Evolutionary conservation across 2,329 filamentous ascomycete genomes (phyloP), one percentile per base, ranked within the genome.

Genomic region (Pezicula carpinea): DNA sequence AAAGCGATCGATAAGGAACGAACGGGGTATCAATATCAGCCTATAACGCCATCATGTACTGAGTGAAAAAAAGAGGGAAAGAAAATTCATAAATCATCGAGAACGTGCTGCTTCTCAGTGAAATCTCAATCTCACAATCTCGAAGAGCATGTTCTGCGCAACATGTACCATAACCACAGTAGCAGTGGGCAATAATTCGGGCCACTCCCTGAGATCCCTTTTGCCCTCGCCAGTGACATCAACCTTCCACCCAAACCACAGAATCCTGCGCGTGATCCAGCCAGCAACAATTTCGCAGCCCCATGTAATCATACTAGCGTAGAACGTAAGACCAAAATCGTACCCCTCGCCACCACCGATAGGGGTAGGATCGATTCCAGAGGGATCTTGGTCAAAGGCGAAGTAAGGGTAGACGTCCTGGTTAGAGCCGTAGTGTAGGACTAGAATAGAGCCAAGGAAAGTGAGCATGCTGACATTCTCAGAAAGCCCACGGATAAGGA

Each of bases 71-170:
- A 11, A 29, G 26, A 29, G 26, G 13, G 2, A 29, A 11, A 29
- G 13, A 11, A 29, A 29, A 29, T 29, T 29, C 26, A 29, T 29
- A 11, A 29, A 29, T 29, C 26, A 29, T 29, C 26, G 26, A 29
- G 8, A 29, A 29, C 26, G 13, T 29, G 26, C 26, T 29, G 5
- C 26, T 11, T 29, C 26, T 29, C 49, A 64, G 46, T 61, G 56
- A 49, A 86, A 85, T 53, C 79, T 75, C 59, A 86, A 66, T 53
- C 82, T 74, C 31, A 85, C 77, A 57, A 86, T 85, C 39, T 79
- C 82, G 66, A 86, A 85, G 47, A 86, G 65, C 82, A 86, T 86
- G 62, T 85, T 86, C 66, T 86, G 82, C 64, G 85, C 60, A 43
- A 85, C 82, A 57, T 86, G 82, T 61, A 85, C 67, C 69, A 80